Evolutionary conservation across 2,329 filamentous ascomycete genomes (phyloP), one percentile per base, ranked within the genome.

Genomic region (Diaporthe citri): DNA sequence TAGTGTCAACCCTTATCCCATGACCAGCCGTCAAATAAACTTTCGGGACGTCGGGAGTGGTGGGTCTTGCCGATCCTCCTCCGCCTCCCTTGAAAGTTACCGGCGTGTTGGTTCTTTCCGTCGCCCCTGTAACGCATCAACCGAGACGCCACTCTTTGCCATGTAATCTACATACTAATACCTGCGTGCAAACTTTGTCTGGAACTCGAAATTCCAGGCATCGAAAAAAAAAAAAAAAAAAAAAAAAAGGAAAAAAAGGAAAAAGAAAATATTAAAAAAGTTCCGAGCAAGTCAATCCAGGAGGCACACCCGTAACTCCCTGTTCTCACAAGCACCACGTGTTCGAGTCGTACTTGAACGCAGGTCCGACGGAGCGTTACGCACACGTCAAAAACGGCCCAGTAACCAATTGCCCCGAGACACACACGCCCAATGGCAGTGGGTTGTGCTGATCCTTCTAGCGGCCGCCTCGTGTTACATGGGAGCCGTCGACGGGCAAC

Each of bases 401-500:
- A n/a, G 34, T 51, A 1, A 4, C 55, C 22, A 41, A 31, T 39
- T 22, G 22, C 34, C 52, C 52, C 46, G 48, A 39, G 64, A 69
- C 48, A 69, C 31, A 55, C 4, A 5, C 13, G 22, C 22, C 46
- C 46, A 64, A 31, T 64, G 25, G 25, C 8, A 4, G 1, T 4
- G 4, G 39, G 15, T 55, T 52, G 46, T 41, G 36, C 31, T 39
- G 12, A 52, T 7, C 17, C 7, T 52, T 10, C 48, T 28, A 28
- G 46, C 48, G 64, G 64, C 64, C 64, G 64, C 64, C 28, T 25
- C 12, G 64, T 67, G 46, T 67, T 36, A 67, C 64, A 41, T 55
- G 64, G 48, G 41, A 34, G 22, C 1, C 7, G 9, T 67, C 12
- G 34, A 31, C 22, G 34, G n/a, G 34, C 31, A 15, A 22, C 48